Evolutionary conservation across 1,139 yeast genomes (phyloP).

Genomic region (Suzukiozyma palmioleophila): DNA sequence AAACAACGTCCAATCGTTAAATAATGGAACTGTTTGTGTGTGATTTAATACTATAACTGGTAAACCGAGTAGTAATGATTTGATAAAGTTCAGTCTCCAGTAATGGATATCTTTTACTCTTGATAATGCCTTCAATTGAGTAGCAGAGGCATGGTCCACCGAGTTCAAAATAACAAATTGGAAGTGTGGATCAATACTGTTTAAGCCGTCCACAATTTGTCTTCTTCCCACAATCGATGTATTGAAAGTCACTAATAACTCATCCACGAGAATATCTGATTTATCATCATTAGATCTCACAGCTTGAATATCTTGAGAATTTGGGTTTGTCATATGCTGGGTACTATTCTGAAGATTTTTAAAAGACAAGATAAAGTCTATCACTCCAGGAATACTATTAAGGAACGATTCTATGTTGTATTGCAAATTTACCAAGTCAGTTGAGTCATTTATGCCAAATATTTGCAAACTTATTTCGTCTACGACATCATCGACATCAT

Average conservation of each 20-base stretch:
- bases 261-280: constrained; percentile 16
- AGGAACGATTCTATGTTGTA: constrained; percentile 40
- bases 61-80: constrained; percentile 49
- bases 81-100: constrained; percentile 59
- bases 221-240: constrained; percentile 51
- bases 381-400: constrained; percentile 28
- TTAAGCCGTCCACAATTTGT: constrained; percentile 43
- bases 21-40: constrained; percentile 32
- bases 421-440: constrained; percentile 27
- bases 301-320: constrained; percentile 13
- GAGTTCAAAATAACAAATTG: constrained; percentile 42
- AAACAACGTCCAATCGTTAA: constrained; percentile 26
- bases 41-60: constrained; percentile 64
- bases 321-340: constrained; percentile 11
- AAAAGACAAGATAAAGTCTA: constrained; percentile 17
- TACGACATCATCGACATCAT: constrained; percentile 14
- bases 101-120: constrained; percentile 66
- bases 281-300: constrained; percentile 9
- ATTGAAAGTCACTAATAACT: constrained; percentile 44
- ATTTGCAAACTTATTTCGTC: constrained; percentile 31
- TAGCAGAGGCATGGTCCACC: constrained; percentile 41
- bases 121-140: constrained; percentile 68
- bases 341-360: constrained; percentile 5
- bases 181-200: constrained; percentile 19
- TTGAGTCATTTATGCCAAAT: constrained; percentile 24